Evolutionary conservation across 768 basidiomycete species (phyloP), one percentile per base, ranked within the genome.

Genomic region (Boletus patriciae): DNA sequence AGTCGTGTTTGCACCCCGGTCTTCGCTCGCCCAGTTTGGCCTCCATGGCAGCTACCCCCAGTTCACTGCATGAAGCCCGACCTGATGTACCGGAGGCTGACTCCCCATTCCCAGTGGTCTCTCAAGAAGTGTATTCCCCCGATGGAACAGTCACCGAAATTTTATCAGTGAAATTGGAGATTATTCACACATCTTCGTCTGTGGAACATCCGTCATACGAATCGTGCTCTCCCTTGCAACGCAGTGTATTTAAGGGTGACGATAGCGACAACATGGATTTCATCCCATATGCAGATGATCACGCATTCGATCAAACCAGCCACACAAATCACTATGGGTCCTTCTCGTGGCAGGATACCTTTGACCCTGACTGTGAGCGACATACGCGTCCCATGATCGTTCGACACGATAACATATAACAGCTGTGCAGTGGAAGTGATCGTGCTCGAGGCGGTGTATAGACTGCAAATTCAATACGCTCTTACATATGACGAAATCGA

Each of bases 211-310:
- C 81, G 0, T 60, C 67, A 6, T 88, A 89, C 63, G 85, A 87
- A 61, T 73, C 77, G 2, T 87, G 84, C 63, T 74, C 83, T 3
- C 83, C 86, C 2, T 59, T 76, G 3, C 61, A 66, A 12, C 75
- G 77, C 45, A 84, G 74, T 45, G 71, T 84, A 16, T 74, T 78
- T 44, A 72, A 74, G 18, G 85, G 83, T 4, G 86, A 88, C 57
- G 87, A 88, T 55, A 71, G 81, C 7, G 73, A 77, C 56, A 67
- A 72, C 21, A 78, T 88, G 76, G 74, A 76, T 3, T 90, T 87
- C 65, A 68, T 87, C 7, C 86, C 87, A 2, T 82, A 82, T 50
- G 75, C 80, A 0, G 86, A 90, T 62, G 87, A 89, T 43, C 76
- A 78, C 3, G 62, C 46, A 0, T 90, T 90, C 59, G 61, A 82